Percentiles rank a stretch among this genome's conserved stretches.
Evolutionary conservation across 805 yeast genomes (phyloP).

Genomic region (Barnettozyma botsteinii): DNA sequence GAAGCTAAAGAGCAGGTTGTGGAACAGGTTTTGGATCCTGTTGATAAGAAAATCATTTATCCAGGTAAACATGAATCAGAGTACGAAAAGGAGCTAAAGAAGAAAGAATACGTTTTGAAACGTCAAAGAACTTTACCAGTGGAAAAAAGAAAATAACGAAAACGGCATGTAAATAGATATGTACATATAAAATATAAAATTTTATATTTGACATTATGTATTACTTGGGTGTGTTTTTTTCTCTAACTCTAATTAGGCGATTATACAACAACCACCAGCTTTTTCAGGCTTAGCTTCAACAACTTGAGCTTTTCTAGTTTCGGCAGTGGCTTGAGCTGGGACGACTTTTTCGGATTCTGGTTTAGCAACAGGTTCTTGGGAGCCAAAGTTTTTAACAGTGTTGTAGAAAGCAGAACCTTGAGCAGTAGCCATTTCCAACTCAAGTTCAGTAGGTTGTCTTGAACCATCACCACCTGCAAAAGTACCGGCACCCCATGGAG

Average conservation of each 20-base stretch:
- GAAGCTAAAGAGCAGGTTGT: constrained; percentile 20
- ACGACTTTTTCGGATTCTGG: no score
- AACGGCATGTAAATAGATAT: not conserved
- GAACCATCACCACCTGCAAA: constrained; percentile 73
- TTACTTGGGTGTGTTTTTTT: no score
- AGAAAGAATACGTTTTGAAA: constrained; percentile 49
- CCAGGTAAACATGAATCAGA: constrained; percentile 61
- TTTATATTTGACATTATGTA: no score
- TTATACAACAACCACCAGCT: constrained; percentile 27
- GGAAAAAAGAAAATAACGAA: constrained; percentile 28
- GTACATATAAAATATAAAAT: no score
- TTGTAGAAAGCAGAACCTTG: constrained; percentile 67
- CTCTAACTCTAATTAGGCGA: no score
- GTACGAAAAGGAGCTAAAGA: constrained; percentile 39
- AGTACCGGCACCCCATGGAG: constrained; percentile 87
- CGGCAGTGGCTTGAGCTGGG: constrained; percentile 10
- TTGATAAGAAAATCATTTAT: constrained; percentile 61
- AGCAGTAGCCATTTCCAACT: constrained; percentile 52
- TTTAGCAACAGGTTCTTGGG: constrained; percentile 10
- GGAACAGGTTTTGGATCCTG: constrained; percentile 38
- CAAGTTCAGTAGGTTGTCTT: constrained; percentile 59
- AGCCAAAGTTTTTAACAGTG: constrained; percentile 31
- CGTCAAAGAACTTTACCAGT: constrained; percentile 54
- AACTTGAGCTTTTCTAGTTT: constrained; percentile 18
- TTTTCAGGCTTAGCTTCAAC: constrained; percentile 16